These are phyloP conservation scores for Uronychia binucleata DNA, from an alignment of 73 alveolate genomes.

Conservation along the genomic window DNA sequence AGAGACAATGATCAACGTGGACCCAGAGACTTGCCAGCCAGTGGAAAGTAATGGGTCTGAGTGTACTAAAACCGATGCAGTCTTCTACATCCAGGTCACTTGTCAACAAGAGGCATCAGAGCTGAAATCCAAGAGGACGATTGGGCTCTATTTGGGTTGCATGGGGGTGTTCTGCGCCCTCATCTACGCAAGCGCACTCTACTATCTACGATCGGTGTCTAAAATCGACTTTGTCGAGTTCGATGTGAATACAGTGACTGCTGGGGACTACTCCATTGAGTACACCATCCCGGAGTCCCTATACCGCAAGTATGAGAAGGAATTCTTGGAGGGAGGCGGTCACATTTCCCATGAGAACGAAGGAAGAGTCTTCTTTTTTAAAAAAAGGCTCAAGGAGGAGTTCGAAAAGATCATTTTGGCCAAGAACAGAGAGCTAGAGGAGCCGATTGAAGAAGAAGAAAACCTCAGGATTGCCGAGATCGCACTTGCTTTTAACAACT, in stretches of 20 bases:
- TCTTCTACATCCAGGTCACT: conserved; percentile 7
- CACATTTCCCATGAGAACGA: background rate
- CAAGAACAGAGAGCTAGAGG: background rate
- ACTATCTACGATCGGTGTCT: conserved; percentile 2
- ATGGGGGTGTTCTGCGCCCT: conserved; percentile 28
- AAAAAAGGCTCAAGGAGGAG: background rate
- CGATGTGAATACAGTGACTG: conserved; percentile 39
- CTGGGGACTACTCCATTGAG: conserved; percentile 46
- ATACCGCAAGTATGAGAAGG: background rate
- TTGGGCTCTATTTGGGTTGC: conserved; percentile 23
- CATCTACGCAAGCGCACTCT: background rate
- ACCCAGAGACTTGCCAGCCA: background rate
- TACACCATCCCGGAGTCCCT: conserved; percentile 2
- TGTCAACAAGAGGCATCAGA: conserved; percentile 5
- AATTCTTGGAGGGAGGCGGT: background rate
- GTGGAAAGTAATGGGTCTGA: background rate
- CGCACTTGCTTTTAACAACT: conserved; percentile 33
- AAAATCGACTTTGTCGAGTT: conserved; percentile 13
- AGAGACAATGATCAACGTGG: background rate
- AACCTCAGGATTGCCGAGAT: conserved; percentile 46
- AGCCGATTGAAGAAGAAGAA: background rate
- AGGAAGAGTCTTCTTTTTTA: background rate
- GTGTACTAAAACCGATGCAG: conserved; percentile 6
- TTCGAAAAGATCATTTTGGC: background rate
- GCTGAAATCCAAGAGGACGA: background rate